These are phyloP conservation scores for Malania oleifera DNA, from an alignment of 164 flowering plant species.

Conservation along the genomic window DNA sequence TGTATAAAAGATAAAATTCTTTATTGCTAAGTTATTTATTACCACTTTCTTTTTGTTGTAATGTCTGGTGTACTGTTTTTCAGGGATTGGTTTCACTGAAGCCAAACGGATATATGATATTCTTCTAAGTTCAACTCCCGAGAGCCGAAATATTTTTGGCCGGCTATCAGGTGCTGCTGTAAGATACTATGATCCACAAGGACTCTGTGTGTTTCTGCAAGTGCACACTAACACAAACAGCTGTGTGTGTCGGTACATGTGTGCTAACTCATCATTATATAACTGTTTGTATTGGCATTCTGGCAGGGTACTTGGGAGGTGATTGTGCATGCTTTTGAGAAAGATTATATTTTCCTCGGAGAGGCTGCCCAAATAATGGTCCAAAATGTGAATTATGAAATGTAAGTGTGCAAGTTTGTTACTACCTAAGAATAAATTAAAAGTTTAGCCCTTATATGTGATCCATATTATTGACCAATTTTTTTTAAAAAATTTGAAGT, in stretches of 20 bases:
- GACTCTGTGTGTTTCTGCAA: constrained; percentile 10
- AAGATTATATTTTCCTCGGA: constrained; percentile 82
- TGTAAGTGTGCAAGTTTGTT: constrained; percentile 66
- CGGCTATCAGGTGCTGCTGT: constrained; percentile 94
- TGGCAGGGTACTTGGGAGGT: constrained; percentile 90
- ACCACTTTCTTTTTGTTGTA: not conserved
- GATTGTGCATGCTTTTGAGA: constrained; percentile 81
- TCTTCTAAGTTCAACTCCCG: constrained; percentile 65
- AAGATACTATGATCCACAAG: constrained; percentile 28
- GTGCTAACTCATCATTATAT: not conserved
- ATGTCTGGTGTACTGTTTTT: constrained; percentile 9
- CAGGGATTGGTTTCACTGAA: constrained; percentile 85
- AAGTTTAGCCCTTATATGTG: not conserved
- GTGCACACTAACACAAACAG: not conserved
- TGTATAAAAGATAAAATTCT: not conserved
- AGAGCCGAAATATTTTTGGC: constrained; percentile 91
- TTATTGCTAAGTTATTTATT: not conserved
- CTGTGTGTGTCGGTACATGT: not conserved
- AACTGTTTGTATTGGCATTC: constrained; percentile 6
- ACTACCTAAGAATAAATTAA: not conserved
- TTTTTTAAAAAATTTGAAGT: constrained; percentile 34
- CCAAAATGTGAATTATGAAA: constrained; percentile 93
- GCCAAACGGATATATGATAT: constrained; percentile 80
- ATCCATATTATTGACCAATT: constrained; percentile 5
- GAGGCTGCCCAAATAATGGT: constrained; percentile 96